Conservation (phyloP, 2,329 filamentous ascomycete species). For the Fusarium sp. region DNA sequence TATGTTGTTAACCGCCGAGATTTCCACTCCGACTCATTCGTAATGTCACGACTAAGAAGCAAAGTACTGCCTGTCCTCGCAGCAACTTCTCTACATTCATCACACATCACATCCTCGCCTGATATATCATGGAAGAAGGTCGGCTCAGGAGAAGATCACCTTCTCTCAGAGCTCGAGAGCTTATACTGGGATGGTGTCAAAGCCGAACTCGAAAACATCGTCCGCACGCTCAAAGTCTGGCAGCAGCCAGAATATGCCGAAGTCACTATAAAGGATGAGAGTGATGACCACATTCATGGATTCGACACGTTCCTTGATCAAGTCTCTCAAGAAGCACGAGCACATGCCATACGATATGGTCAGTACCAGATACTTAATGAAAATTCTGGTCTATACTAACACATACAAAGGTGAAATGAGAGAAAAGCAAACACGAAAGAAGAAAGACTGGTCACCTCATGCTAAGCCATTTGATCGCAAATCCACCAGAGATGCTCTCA, state of each 20-base stretch:
- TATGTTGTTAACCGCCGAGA: neutral
- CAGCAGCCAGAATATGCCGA: conserved; percentile 30
- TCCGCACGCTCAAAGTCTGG: conserved; percentile 41
- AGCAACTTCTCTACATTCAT: conserved; percentile 9
- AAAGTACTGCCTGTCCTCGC: conserved; percentile 33
- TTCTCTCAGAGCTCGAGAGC: conserved; percentile 31
- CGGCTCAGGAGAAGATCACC: conserved; percentile 30
- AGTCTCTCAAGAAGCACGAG: conserved; percentile 39
- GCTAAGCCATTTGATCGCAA: neutral
- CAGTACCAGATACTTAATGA: neutral
- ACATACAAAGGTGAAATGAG: conserved; percentile 22
- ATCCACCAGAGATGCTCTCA: conserved; percentile 8
- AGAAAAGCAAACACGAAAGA: conserved; percentile 6
- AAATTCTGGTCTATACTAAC: neutral
- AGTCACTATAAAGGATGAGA: conserved; percentile 32
- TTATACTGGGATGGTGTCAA: conserved; percentile 43
- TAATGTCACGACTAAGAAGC: conserved; percentile 34
- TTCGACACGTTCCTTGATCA: conserved; percentile 43
- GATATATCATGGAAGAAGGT: conserved; percentile 31
- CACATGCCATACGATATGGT: conserved; percentile 42
- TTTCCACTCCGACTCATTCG: neutral
- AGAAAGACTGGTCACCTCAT: neutral
- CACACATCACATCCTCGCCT: conserved; percentile 30
- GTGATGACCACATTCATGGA: conserved; percentile 33
- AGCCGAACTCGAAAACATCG: conserved; percentile 41